Percentiles rank a stretch among this genome's conserved stretches.
phyloP scores from a whole-genome alignment of 345 rosid species.

The Pistacia vera region DNA sequence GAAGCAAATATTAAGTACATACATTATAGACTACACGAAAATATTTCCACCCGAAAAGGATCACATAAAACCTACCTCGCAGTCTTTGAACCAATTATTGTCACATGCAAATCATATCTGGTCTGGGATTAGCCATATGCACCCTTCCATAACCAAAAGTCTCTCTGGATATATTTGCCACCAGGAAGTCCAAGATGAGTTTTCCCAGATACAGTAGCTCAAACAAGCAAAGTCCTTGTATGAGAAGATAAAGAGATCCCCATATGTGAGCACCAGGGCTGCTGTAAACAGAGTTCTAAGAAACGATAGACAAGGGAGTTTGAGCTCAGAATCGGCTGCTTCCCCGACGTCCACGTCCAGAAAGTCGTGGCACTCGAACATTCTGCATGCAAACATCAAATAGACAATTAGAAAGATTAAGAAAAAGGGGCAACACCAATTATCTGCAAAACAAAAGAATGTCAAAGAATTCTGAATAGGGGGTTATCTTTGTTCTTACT shows the following conservation, averaged over 20 bases:
- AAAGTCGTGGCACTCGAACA: constrained; percentile 33
- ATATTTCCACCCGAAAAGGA: neutral
- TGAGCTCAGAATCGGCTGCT: constrained; percentile 24
- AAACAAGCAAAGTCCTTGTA: neutral
- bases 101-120: neutral
- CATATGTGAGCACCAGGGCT: neutral
- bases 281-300: neutral
- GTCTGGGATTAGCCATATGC: neutral
- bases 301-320: neutral
- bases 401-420: neutral
- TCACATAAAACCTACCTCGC: neutral
- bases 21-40: neutral
- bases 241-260: constrained; percentile 4
- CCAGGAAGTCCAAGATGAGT: neutral
- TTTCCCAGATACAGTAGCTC: neutral
- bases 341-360: constrained; percentile 20
- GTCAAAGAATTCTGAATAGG: neutral
- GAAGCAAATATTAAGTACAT: neutral
- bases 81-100: neutral
- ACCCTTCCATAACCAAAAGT: neutral
- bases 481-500: constrained; percentile 32
- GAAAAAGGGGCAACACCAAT: neutral
- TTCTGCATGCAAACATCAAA: constrained; percentile 35
- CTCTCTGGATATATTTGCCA: neutral
- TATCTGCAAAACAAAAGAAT: neutral